Conservation (phyloP, 2,329 filamentous ascomycete species). For the Xenosphaeropsis pyriputrescens region DNA sequence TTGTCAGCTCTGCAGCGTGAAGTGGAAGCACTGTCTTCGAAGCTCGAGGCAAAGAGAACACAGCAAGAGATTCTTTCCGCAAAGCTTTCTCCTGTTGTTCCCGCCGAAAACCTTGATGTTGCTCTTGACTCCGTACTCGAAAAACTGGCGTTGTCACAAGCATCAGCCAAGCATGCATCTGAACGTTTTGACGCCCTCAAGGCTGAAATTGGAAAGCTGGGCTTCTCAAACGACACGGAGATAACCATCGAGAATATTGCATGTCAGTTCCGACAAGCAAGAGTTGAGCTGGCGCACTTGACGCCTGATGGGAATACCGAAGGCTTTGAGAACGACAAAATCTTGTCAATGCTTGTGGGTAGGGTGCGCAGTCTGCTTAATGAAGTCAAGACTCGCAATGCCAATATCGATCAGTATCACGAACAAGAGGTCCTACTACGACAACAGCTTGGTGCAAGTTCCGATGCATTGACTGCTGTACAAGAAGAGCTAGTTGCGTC, state of each 20-base stretch:
- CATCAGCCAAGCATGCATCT: conserved; percentile 15
- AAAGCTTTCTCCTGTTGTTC: conserved; percentile 9
- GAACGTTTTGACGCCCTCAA: conserved; percentile 34
- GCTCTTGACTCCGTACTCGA: conserved; percentile 17
- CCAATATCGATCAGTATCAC: conserved; percentile 44
- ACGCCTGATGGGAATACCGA: conserved; percentile 40
- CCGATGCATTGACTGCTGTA: conserved; percentile 33
- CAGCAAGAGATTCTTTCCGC: conserved; percentile 11
- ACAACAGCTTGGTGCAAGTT: conserved; percentile 37
- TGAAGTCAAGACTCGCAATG: conserved; percentile 30
- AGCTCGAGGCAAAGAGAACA: conserved; percentile 12
- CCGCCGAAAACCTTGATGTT: conserved; percentile 10
- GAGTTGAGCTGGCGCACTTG: conserved; percentile 47
- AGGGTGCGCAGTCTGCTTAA: conserved; percentile 33
- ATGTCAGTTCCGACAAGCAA: conserved; percentile 35
- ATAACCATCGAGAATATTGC: conserved; percentile 26
- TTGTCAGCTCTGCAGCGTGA: conserved; percentile 11
- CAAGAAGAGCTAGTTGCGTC: conserved; percentile 22
- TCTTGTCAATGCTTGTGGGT: conserved; percentile 37
- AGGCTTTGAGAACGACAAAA: conserved; percentile 29
- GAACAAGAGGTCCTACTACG: conserved; percentile 38
- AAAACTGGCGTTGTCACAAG: conserved; percentile 16
- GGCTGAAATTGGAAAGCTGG: conserved; percentile 29
- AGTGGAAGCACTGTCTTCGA: conserved; percentile 10
- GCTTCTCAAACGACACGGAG: conserved; percentile 35